Evolutionary conservation across 495 filamentous ascomycete species (phyloP).

Genomic region (Clohesyomyces aquaticus): DNA sequence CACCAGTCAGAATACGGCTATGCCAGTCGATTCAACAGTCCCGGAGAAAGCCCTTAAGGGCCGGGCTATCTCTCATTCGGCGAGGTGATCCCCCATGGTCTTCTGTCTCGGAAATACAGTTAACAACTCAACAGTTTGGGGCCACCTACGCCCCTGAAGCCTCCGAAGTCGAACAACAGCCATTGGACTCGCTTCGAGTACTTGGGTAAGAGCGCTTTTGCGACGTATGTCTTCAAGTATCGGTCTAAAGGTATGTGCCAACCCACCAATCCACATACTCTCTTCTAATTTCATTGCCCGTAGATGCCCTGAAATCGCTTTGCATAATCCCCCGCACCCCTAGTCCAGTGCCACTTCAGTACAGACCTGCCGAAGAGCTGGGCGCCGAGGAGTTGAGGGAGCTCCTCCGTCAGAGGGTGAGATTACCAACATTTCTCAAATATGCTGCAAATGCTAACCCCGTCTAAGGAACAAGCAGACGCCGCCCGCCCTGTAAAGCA

Average conservation of each 20-base stretch:
- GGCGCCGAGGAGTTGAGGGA: neutral
- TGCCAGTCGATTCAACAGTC: neutral
- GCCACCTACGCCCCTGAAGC: too few species aligned
- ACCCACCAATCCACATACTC: too few species aligned
- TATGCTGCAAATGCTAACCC: neutral
- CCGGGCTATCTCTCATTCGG: slow-evolving; percentile 17
- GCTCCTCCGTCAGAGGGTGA: neutral
- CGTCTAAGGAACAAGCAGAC: neutral
- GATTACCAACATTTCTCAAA: neutral
- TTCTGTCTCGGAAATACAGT: too few species aligned
- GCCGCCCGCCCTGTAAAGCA: neutral
- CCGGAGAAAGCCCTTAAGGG: slow-evolving; percentile 34
- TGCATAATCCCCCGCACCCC: slow-evolving; percentile 18
- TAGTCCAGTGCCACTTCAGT: slow-evolving; percentile 5
- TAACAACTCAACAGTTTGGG: too few species aligned
- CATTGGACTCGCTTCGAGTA: too few species aligned
- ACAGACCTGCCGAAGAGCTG: slow-evolving; percentile 3
- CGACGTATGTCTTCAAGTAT: slow-evolving; percentile 10
- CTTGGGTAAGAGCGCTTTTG: too few species aligned
- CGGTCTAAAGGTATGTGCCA: neutral
- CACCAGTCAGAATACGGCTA: neutral
- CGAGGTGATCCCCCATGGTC: too few species aligned
- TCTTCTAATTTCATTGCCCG: too few species aligned
- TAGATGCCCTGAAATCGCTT: slow-evolving; percentile 11
- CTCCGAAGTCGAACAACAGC: too few species aligned